Base-by-base conservation (phyloP, 345 rosid genomes). In the Citrus australasica region DNA sequence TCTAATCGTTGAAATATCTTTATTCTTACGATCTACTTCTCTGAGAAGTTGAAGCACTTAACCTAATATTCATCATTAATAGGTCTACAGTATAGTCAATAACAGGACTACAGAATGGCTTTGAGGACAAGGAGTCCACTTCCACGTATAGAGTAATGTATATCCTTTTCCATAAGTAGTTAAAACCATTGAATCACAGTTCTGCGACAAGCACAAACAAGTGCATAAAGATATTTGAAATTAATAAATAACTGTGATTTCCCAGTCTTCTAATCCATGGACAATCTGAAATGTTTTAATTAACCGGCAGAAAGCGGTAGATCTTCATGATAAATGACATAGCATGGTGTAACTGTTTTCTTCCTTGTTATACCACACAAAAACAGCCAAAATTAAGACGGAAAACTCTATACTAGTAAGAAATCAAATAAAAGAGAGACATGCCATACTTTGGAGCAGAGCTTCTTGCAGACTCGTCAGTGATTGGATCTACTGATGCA, bases 371-470 rank as follows among this genome's bases (percentile, higher is more conserved):
- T 24, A 37, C 24, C 24, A 7, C 19, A 37, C 7, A 28, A 66
- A 33, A 48, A 22, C 25, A 22, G 33, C 24, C 6, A 6, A 30
- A 10, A 25, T 11, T 6, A 71, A 73, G 16, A 0, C 35, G 40
- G 27, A 55, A 53, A 78, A 6, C 14, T 4, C 48, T 6, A 55
- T 30, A 66, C 28, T 35, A 6, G 22, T 56, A 74, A 5, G 9
- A 60, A 40, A 40, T 24, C n/a, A 4, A 38, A 73, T 40, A 21
- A 32, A 63, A 40, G 37, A 69, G 8, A 72, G 2, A 62, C 21
- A 21, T 22, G 40, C 13, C 84, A 67, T 86, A 91, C 95, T 79
- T 85, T 7, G 91, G 79, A 58, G 87, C 83, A 67, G 51, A 60
- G 63, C 58, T 78, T 81, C 78, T 85, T 4, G 79, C 61, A 62